Base-by-base conservation (phyloP, 257 asterid species). In the Lycium barbarum region DNA sequence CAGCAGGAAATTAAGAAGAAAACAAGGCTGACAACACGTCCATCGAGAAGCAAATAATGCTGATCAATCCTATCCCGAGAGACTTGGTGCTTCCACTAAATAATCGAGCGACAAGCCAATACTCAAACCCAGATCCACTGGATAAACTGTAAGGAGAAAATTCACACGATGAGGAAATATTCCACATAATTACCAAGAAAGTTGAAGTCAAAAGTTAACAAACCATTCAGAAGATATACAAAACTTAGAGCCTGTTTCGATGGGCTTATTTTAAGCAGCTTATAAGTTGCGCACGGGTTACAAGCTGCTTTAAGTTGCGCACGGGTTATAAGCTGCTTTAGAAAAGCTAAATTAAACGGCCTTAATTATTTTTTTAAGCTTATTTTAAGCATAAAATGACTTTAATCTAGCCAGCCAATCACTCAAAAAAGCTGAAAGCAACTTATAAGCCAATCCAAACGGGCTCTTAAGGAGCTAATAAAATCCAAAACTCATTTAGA, bases 41-140 rank as follows among this genome's bases (percentile, higher is more conserved):
- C 85, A 87, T 88, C 61, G 72, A 86, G 79, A 54, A 47, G 82
- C n/a, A 84, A 53, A 68, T 61, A 70, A 51, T 20, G 66, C 83
- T 71, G 80, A 26, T 26, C 15, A 62, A 81, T 81, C 59, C 61
- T 62, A 63, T 81, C 51, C 80, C 82, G 26, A 80, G 53, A 20
- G 35, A 62, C 40, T 20, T 55, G 80, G 26, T 71, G 74, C 89
- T 88, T 59, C 88, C 93, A 68, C n/a, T 43, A 47, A 62, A 80
- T 81, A 36, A 79, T 73, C 55, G 20, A 22, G 79, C 88, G 93
- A 93, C 86, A 86, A 88, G 74, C 59, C 72, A 65, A 47, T 35
- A 43, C 15, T 61, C 43, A 81, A 43, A 65, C 74, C 72, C 57
- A 65, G 58, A 81, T 26, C 58, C 59, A 81, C 59, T 1, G 12